These are phyloP conservation scores for Juncus effusus DNA, from an alignment of 176 grass and related monocot genomes.

Conservation along the genomic window DNA sequence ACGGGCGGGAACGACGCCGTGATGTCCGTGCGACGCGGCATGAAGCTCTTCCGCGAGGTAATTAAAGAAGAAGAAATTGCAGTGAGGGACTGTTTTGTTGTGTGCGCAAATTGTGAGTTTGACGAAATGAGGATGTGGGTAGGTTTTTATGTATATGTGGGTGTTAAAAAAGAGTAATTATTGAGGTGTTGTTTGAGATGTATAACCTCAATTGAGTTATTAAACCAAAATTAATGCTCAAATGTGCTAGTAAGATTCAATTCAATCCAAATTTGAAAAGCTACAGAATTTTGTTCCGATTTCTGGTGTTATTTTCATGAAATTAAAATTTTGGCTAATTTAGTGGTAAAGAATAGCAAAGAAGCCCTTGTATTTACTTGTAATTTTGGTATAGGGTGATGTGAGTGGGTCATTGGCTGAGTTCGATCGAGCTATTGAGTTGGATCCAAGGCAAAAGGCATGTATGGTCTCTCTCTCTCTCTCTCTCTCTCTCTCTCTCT, in stretches of 20 bases:
- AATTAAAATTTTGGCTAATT: background rate
- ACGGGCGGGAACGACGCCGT: conserved; percentile 47
- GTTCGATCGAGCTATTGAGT: conserved; percentile 63
- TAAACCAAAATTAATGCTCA: too few relatives aligned
- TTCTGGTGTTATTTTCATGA: background rate
- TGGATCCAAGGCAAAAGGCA: conserved; percentile 66
- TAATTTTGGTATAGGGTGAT: conserved; percentile 46
- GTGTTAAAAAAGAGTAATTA: too few relatives aligned
- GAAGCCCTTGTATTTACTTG: background rate
- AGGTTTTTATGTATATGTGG: too few relatives aligned
- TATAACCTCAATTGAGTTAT: too few relatives aligned
- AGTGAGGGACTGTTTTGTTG: too few relatives aligned
- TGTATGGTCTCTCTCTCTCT: conserved; percentile 36
- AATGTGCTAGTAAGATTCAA: too few relatives aligned
- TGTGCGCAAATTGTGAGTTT: too few relatives aligned
- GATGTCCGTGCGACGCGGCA: conserved; percentile 60
- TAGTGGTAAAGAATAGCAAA: background rate
- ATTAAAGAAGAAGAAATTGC: too few relatives aligned
- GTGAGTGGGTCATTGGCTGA: conserved; percentile 59
- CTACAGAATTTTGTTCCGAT: too few relatives aligned
- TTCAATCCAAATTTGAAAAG: too few relatives aligned
- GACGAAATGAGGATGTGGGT: too few relatives aligned
- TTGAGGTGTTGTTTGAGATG: too few relatives aligned
- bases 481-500: background rate
- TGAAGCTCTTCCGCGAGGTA: conserved; percentile 78